Evolutionary conservation across 2,329 filamentous ascomycete genomes (phyloP), one percentile per base, ranked within the genome.

Genomic region (Aaosphaeria arxii): DNA sequence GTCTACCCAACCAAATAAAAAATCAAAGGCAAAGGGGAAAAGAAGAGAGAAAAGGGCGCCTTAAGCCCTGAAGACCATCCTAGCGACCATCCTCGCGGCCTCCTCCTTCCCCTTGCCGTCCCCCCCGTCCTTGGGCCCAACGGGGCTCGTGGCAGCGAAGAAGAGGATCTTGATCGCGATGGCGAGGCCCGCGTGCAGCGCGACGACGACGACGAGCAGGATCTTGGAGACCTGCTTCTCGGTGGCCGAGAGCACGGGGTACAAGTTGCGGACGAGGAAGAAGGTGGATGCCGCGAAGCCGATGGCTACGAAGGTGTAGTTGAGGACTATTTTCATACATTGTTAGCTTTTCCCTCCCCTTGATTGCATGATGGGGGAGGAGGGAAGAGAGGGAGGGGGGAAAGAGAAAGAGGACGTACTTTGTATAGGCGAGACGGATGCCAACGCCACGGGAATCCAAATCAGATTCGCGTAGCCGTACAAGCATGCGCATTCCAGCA

Each of bases 391-490:
- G 33, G 7, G 7, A 36, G 33, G 33, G 33, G n/a, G n/a, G n/a
- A n/a, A n/a, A 9, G 30, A 24, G 17, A 30, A 11, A 28, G 30
- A 35, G 7, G 31, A 66, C 72, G 61, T 62, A 78, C 75, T 84
- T 46, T 84, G 85, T 59, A 96, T 76, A 45, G 88, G 87, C 55
- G 88, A 92, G 88, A 91, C 96, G 67, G 87, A 91, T 58, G 96
- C 89, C 53, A 95, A 74, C 42, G 94, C 91, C 40, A 99, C 91
- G 2, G 88, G 89, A 60, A 99, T 91, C 94, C 94, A 99, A 65
- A 99, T 89, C 63, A 99, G 77, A 74, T 99, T 99, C 48, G 88
- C 84, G 77, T 99, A 99, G 46, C 94, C 94, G 71, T 97, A 99
- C 33, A 99, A 77, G 50, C 91, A 89, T 85, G 89, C 91, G 77